phyloP scores from a whole-genome alignment of 805 yeast genomes.

The Hanseniaspora occidentalis region DNA sequence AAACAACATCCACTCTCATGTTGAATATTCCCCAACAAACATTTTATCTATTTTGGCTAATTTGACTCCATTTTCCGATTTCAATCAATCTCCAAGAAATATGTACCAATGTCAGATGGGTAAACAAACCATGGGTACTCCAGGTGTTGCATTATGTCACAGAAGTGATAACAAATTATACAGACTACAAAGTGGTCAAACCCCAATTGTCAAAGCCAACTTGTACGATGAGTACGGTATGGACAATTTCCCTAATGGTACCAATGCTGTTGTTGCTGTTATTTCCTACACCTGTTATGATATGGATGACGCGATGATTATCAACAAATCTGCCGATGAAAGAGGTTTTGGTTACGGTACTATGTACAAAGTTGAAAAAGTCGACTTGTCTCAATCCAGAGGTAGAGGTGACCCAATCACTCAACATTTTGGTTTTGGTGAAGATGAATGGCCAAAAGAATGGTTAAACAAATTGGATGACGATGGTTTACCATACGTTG shows the following conservation, averaged over 20 bases:
- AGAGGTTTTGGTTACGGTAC: conserved; percentile 98
- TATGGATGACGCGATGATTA: conserved; percentile 99
- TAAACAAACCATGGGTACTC: conserved; percentile 99
- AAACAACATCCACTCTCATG: conserved; percentile 74
- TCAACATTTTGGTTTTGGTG: conserved; percentile 89
- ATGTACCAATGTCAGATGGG: conserved; percentile 99
- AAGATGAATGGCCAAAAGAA: conserved; percentile 80
- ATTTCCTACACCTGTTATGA: conserved; percentile 98
- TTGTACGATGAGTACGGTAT: conserved; percentile 92
- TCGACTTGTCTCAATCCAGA: conserved; percentile 66
- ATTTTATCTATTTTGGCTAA: conserved; percentile 90
- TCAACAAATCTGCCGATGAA: conserved; percentile 94
- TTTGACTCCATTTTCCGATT: conserved; percentile 95
- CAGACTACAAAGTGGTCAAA: conserved; percentile 88
- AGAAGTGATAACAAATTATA: conserved; percentile 92
- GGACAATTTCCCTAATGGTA: conserved; percentile 98
- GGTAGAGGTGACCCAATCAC: conserved; percentile 90
- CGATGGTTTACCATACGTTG: conserved; percentile 89
- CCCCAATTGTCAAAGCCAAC: conserved; percentile 91
- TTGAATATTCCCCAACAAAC: conserved; percentile 90
- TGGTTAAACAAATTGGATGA: conserved; percentile 83
- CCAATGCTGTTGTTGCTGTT: conserved; percentile 96
- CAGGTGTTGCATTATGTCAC: conserved; percentile 88
- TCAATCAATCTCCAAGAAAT: conserved; percentile 97
- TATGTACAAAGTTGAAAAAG: conserved; percentile 86